phyloP scores from a whole-genome alignment of 768 basidiomycete species.

The Lactarius vividus region DNA sequence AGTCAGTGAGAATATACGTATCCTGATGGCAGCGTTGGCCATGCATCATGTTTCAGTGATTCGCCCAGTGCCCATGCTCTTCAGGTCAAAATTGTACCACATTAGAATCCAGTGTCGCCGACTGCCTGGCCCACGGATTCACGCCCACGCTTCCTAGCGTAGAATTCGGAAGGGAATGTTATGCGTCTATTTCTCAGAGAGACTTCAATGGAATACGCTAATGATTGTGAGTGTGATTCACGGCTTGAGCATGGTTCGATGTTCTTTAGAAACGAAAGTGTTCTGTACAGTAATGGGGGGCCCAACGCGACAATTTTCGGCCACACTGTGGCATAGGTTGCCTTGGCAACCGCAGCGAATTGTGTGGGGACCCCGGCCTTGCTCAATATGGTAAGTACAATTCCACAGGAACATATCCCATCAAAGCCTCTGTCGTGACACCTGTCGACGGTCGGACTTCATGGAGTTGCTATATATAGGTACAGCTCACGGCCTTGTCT shows the following conservation, averaged over 20 bases:
- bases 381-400: neutral
- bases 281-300: neutral
- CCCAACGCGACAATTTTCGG: neutral
- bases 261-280: neutral
- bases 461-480: constrained; percentile 3
- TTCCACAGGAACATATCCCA: constrained; percentile 1
- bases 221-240: neutral
- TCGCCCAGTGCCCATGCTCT: constrained; percentile 35
- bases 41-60: constrained; percentile 31
- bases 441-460: neutral
- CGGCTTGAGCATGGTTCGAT: neutral
- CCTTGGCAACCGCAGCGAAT: constrained; percentile 9
- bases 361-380: neutral
- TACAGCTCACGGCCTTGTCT: neutral
- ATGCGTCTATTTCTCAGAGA: neutral
- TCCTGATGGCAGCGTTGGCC: no score
- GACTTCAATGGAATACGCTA: neutral
- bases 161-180: constrained; percentile 30
- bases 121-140: constrained; percentile 67
- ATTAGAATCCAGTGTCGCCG: constrained; percentile 57
- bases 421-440: neutral
- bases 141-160: constrained; percentile 50
- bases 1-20: constrained; percentile 31
- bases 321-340: constrained; percentile 8
- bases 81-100: constrained; percentile 45